phyloP scores from a whole-genome alignment of 768 basidiomycete genomes.

The Hemileccinum rubropunctum region DNA sequence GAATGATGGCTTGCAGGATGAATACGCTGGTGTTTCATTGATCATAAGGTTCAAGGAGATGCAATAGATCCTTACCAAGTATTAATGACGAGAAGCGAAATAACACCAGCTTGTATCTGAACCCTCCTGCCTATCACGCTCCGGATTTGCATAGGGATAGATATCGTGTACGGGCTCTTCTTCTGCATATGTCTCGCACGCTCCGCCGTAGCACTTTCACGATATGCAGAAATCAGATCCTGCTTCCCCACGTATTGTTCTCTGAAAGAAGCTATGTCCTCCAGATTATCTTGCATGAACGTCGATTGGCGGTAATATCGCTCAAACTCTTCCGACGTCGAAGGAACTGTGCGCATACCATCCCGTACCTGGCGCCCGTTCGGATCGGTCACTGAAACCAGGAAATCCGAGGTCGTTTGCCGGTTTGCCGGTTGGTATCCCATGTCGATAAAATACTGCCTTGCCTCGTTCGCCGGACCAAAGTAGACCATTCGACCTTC shows the following conservation, averaged over 20 bases:
- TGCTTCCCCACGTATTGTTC: slow-evolving; percentile 44
- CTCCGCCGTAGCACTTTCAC: slow-evolving; percentile 50
- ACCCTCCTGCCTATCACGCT: slow-evolving; percentile 46
- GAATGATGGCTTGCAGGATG: slow-evolving; percentile 30
- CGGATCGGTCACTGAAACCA: slow-evolving; percentile 62
- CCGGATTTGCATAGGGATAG: slow-evolving; percentile 45
- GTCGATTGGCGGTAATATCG: slow-evolving; percentile 42
- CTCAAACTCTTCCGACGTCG: slow-evolving; percentile 59
- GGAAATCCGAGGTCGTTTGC: slow-evolving; percentile 63
- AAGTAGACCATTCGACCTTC: slow-evolving; percentile 61
- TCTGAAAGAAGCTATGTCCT: slow-evolving; percentile 49
- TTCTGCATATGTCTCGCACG: slow-evolving; percentile 46
- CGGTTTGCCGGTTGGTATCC: slow-evolving; percentile 53
- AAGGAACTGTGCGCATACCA: slow-evolving; percentile 25
- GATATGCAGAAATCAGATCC: slow-evolving; percentile 43
- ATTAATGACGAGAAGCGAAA: slow-evolving; percentile 32
- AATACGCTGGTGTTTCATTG: slow-evolving; percentile 35
- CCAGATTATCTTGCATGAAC: slow-evolving; percentile 38
- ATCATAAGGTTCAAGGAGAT: not conserved
- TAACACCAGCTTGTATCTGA: slow-evolving; percentile 44
- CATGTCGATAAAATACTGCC: slow-evolving; percentile 57
- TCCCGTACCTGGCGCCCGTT: slow-evolving; percentile 51
- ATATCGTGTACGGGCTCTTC: slow-evolving; percentile 48
- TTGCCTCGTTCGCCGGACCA: slow-evolving; percentile 51
- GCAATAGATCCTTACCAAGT: slow-evolving; percentile 11